Percentiles rank a stretch among this genome's conserved stretches.
phyloP scores from a whole-genome alignment of 2,329 filamentous ascomycete genomes.

The Trichoderma atroviride region DNA sequence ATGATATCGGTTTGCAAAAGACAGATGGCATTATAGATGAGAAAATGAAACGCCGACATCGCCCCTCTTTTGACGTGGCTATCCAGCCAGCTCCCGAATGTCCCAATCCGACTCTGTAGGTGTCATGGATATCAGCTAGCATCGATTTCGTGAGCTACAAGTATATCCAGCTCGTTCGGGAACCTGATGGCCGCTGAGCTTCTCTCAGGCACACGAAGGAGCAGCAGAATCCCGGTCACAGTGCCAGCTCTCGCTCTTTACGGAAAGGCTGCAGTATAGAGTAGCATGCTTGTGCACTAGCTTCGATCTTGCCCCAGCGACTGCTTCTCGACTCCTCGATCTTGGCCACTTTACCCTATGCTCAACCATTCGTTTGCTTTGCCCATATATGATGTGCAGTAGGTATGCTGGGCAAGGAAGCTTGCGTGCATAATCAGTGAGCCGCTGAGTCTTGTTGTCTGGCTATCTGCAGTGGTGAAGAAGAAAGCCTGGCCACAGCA shows the following conservation, averaged over 20 bases:
- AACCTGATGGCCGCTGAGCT: background rate
- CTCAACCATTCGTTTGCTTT: background rate
- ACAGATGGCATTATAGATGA: background rate
- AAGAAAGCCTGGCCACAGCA: background rate
- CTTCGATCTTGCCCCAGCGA: conserved; percentile 19
- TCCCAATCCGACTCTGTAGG: background rate
- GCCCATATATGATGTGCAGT: background rate
- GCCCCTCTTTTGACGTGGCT: background rate
- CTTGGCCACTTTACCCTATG: background rate
- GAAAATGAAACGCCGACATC: background rate
- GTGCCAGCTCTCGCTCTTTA: background rate
- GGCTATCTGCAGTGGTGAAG: background rate
- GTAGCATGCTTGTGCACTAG: conserved; percentile 12
- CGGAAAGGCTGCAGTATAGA: background rate
- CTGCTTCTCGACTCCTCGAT: conserved; percentile 2
- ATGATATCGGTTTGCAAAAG: background rate
- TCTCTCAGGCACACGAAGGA: background rate
- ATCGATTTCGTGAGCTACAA: background rate
- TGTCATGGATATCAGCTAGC: background rate
- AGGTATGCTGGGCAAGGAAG: background rate
- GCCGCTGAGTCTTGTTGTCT: background rate
- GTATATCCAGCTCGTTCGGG: background rate
- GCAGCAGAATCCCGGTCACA: background rate
- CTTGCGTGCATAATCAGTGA: background rate
- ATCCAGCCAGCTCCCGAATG: background rate